Conservation (phyloP, 345 rosid genomes). For the Lenwebbia sp. region DNA sequence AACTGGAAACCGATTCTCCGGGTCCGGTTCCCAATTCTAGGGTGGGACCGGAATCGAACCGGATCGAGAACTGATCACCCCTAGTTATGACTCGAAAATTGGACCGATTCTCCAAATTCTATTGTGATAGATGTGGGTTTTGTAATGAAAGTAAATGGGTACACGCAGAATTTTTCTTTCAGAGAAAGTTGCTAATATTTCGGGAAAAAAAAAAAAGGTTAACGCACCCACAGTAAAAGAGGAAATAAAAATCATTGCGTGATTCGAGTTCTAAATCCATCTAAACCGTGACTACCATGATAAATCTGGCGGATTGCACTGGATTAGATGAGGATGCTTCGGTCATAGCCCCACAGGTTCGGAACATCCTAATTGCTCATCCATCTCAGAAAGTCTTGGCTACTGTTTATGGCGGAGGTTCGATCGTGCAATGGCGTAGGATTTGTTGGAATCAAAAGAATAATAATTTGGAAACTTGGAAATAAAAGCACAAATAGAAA, state of each 20-base stretch:
- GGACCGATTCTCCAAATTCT: not conserved
- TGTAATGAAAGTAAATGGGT: not conserved
- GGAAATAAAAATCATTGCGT: not conserved
- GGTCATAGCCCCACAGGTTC: not conserved
- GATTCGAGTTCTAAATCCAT: not conserved
- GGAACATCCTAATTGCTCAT: not conserved
- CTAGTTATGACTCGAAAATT: not conserved
- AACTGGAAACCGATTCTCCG: no score
- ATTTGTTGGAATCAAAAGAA: not conserved
- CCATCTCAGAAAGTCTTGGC: not conserved
- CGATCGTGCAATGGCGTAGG: not conserved
- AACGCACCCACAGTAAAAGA: not conserved
- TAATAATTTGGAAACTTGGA: no score
- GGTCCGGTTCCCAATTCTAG: no score
- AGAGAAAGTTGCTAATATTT: not conserved
- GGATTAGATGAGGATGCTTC: not conserved
- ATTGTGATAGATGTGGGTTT: not conserved
- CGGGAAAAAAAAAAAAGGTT: not conserved
- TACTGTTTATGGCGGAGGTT: not conserved
- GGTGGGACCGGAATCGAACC: no score
- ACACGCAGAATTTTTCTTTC: not conserved
- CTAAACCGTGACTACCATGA: not conserved
- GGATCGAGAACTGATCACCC: no score
- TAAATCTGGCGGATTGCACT: not conserved
- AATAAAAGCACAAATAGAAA: no score